Base-by-base conservation (phyloP, 192 early-diverging fungal genomes). In the Coemansia sp. region DNA sequence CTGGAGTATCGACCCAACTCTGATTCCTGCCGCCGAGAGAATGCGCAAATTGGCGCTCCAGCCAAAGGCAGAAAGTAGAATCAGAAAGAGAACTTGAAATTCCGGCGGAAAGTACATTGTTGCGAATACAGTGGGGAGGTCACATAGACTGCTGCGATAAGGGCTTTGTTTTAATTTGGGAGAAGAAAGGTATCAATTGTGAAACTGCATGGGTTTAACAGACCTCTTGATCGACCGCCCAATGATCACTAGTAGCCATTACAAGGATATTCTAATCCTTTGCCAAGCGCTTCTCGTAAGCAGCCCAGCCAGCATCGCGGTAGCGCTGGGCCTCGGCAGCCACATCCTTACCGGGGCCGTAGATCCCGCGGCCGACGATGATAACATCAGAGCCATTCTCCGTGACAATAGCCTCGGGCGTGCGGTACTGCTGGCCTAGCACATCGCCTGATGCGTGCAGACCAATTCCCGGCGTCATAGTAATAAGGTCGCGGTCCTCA, bases 301-400 rank as follows among this genome's bases (percentile, higher is more conserved):
- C 97, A 32, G 87, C 80, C 97, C 97, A 99, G n/a, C 97, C 97
- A 30, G 94, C 95, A 60, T 92, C 85, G 56, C 87, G 86, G 73
- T 97, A 99, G 60, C 86, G 83, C 76, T 89, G 83, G 23, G 93
- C 94, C 62, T 96, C 92, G 7, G 56, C 60, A 19, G 78, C 80
- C 1, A 87, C 61, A 70, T 93, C 84, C 23, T 85, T 83, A n/a
- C 87, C 90, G 7, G 87, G 84, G 24, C 91, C 94, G 69, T 98
- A 99, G 65, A 99, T 97, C 22, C 94, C 97, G 50, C 97, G 84
- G 31, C 97, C 97, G 12, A 99, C 97, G 76, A 99, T 99, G 68
- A 99, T 97, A 25, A 99, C 86, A 82, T 99, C 97, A 58, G 93
- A 92, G 24, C 88, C 88, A 60, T 86, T 88, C 25, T 92, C 88